These are phyloP conservation scores for Rubia yunnanensis DNA, from an alignment of 257 asterid genomes.

Conservation along the genomic window DNA sequence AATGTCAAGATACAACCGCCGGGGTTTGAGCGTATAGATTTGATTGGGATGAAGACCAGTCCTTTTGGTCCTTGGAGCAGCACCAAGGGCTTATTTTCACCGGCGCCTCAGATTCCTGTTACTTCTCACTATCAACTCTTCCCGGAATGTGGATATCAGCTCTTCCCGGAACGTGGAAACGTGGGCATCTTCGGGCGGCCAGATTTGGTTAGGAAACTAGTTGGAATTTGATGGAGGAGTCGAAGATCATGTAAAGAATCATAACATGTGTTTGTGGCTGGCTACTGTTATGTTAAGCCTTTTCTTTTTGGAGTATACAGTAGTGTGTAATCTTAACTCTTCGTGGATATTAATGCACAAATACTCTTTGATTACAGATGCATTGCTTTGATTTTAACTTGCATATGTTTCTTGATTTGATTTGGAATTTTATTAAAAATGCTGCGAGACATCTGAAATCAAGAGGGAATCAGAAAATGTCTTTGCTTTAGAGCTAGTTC, in stretches of 20 bases:
- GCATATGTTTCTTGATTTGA: too few relatives aligned
- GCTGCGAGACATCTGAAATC: too few relatives aligned
- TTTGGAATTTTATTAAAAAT: too few relatives aligned
- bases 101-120: too few relatives aligned
- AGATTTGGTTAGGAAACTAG: too few relatives aligned
- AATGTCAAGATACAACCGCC: not conserved
- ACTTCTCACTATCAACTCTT: not conserved
- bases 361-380: not conserved
- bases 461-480: too few relatives aligned
- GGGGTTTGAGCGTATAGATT: not conserved
- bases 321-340: not conserved
- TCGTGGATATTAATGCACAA: not conserved
- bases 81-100: not conserved
- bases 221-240: too few relatives aligned
- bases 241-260: too few relatives aligned
- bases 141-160: too few relatives aligned
- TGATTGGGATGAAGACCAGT: not conserved
- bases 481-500: too few relatives aligned
- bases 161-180: too few relatives aligned
- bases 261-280: not conserved
- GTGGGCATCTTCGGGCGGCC: too few relatives aligned
- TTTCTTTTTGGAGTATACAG: not conserved
- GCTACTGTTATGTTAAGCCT: not conserved
- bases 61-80: not conserved
- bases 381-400: not conserved